These are phyloP conservation scores for Pythium guiyangense DNA, from an alignment of 352 stramenopile species.

Conservation along the genomic window DNA sequence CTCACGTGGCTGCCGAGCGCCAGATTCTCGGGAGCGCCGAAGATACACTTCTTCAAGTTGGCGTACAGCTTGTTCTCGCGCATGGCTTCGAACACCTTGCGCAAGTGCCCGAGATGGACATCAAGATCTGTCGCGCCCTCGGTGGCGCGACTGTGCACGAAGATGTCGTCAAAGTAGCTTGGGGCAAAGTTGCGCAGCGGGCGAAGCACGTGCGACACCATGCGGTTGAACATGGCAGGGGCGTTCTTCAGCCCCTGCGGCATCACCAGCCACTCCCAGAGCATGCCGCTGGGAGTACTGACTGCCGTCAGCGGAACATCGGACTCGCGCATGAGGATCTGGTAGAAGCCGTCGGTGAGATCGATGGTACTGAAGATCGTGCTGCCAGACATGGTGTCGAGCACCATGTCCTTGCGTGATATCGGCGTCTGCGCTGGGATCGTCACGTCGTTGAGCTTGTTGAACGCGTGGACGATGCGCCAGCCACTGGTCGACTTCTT, in stretches of 20 bases:
- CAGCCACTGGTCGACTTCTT: conserved; percentile 19
- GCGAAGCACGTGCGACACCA: not conserved
- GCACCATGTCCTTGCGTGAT: conserved; percentile 19
- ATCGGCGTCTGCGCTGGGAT: conserved; percentile 27
- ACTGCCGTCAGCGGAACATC: conserved; percentile 20
- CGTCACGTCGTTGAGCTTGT: conserved; percentile 27
- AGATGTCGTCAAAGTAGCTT: conserved; percentile 9
- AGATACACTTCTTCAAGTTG: no score
- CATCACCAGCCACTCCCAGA: no score
- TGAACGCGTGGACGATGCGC: conserved; percentile 28
- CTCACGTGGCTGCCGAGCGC: no score
- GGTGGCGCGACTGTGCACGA: not conserved
- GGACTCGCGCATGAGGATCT: conserved; percentile 17
- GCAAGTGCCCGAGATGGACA: no score
- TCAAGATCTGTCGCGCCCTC: no score
- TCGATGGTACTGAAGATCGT: conserved; percentile 28
- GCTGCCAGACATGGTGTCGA: conserved; percentile 20
- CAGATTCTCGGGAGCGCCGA: no score
- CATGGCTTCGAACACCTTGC: no score
- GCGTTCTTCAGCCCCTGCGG: no score
- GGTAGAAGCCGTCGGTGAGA: conserved; percentile 24
- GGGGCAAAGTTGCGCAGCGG: not conserved
- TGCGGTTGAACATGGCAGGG: no score
- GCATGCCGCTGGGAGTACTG: conserved; percentile 4
- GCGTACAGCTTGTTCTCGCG: no score